Evolutionary conservation across 2,329 filamentous ascomycete genomes (phyloP), one percentile per base, ranked within the genome.

Genomic region (Juglanconis sp.): DNA sequence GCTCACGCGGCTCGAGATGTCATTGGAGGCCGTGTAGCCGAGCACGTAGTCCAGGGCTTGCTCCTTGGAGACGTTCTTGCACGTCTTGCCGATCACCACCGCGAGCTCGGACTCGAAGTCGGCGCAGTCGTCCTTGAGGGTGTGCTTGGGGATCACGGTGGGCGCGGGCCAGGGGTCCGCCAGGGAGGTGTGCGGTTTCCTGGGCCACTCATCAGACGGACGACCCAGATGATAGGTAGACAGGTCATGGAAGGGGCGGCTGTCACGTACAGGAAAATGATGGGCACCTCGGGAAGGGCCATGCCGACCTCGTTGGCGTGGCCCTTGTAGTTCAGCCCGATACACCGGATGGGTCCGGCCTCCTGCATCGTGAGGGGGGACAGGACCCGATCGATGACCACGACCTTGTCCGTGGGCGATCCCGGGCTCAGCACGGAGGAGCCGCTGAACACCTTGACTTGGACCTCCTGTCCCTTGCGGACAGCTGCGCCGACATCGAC

Each of bases 101-200:
- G 79, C 82, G 54, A 87, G 76, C 71, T 87, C 84, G 3, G 81
- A 80, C 69, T 86, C 82, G 68, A 84, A 85, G 71, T 86, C 85
- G 49, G 80, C 81, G 30, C 80, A 79, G 70, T 82, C 79, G 56
- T 82, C 79, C 13, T 72, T 68, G 63, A 83, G 77, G 0, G 80
- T 81, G 65, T 80, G 74, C 67, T 81, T 82, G 32, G 84, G 83
- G 50, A 87, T 77, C 40, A 79, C 68, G 0, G 79, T 81, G 9
- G 80, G 76, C 3, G 76, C 74, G 2, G 77, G 77, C 74, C 77
- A 86, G 3, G 83, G 84, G 67, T 84, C 80, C 4, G 77, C 77
- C 8, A 87, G 75, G 3, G 80, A 71, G 2, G 80, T 82, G 15
- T 75, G 72, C 0, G 84, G 84, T 69, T 87, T 87, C 60, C 71